Base-by-base conservation (phyloP, 1,284 basidiomycete species). In the Cutaneotrichosporon daszewskae region DNA sequence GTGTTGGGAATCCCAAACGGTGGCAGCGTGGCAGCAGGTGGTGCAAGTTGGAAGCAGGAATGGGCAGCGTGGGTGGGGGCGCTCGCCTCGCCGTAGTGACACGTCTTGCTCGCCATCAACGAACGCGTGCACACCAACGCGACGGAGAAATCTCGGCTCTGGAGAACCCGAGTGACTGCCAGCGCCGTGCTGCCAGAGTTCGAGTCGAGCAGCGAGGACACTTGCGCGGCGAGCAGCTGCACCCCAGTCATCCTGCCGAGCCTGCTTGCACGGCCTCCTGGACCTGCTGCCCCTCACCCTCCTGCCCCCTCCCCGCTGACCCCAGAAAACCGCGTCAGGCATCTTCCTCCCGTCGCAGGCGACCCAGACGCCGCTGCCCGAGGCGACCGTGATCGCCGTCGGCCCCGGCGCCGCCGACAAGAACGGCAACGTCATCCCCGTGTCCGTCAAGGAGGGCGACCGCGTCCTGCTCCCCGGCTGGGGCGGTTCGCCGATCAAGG, bases 401-500 rank as follows among this genome's bases (percentile, higher is more conserved):
- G 94, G 94, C 42, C 94, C 92, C 34, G 94, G 94, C 37, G 86
- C 86, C 22, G 83, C 82, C 23, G 81, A 86, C 76, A 88, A 89
- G 75, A 81, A 89, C 6, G 92, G 94, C 35, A 72, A 78, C 27
- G 48, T 94, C 16, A 73, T 85, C n/a, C 86, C 91, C 11, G 79
- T 83, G 19, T 73, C 75, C 28, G 91, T 97, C 45, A 82, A 86
- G 75, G 77, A 83, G 23, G 94, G 94, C 36, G 94, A 97, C 76
- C 80, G 87, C 29, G 91, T 97, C 9, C 77, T 98, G 41, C 76
- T 98, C 5, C 94, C 94, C 8, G 86, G 87, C 19, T 98, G 92
- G 87, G 94, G 94, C 45, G 94, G 94, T 14, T 91, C 84, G 71
- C 72, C 86, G 16, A 92, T 98, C 75, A 98, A 97, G 75, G 82